These are phyloP conservation scores for Ceratonia siliqua DNA, from an alignment of 306 rosid genomes.

Conservation along the genomic window DNA sequence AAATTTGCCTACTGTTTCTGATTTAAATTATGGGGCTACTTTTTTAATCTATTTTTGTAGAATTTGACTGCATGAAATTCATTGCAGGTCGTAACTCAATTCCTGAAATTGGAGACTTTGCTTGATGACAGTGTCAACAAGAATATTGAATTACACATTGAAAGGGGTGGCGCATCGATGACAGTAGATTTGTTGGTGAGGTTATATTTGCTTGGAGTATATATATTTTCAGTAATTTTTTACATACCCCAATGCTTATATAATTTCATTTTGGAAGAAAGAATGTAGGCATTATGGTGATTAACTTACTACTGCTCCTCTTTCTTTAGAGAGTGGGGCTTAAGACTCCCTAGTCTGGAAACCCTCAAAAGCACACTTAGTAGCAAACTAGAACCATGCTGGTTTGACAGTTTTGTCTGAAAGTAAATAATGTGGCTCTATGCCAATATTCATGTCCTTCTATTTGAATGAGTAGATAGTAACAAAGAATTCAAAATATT, in stretches of 20 bases:
- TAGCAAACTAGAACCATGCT: background rate
- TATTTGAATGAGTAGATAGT: too few species aligned
- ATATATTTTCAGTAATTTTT: constrained; percentile 19
- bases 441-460: too few species aligned
- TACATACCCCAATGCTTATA: constrained; percentile 19
- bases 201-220: constrained; percentile 22
- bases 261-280: constrained; percentile 28
- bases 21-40: background rate
- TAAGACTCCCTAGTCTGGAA: background rate
- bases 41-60: constrained; percentile 11
- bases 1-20: background rate
- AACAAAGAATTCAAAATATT: too few species aligned
- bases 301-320: constrained; percentile 25
- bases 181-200: constrained; percentile 70
- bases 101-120: constrained; percentile 80
- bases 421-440: constrained; percentile 8
- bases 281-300: background rate
- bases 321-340: constrained; percentile 32
- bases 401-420: constrained; percentile 1
- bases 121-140: constrained; percentile 80
- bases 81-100: constrained; percentile 84
- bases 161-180: constrained; percentile 76
- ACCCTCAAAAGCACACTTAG: too few species aligned
- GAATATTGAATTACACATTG: constrained; percentile 72
- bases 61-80: constrained; percentile 22